phyloP scores from a whole-genome alignment of 1,284 basidiomycete species.

The Apiotrichum siamense region DNA sequence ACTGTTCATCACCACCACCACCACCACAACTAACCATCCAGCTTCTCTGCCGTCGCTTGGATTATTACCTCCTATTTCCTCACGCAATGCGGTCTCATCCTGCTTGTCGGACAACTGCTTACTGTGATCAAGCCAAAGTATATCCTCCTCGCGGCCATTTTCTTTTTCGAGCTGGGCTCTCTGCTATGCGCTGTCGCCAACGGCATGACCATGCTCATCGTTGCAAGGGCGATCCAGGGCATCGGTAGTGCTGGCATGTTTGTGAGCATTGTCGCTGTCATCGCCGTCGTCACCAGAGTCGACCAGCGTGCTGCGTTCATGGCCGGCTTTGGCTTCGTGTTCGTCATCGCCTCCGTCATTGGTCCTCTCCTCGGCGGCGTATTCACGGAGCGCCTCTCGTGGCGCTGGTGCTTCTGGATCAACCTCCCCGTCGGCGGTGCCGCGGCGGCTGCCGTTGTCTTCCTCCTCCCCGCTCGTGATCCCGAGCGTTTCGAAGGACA shows the following conservation, averaged over 20 bases:
- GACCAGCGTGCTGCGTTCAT: slow-evolving; percentile 48
- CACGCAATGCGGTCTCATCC: slow-evolving; percentile 47
- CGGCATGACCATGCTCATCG: slow-evolving; percentile 48
- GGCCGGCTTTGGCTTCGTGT: slow-evolving; percentile 40
- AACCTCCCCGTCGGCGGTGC: slow-evolving; percentile 49
- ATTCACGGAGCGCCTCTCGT: slow-evolving; percentile 49
- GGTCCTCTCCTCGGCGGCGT: slow-evolving; percentile 48
- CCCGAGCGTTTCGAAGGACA: slow-evolving; percentile 27
- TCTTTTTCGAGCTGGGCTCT: slow-evolving; percentile 51
- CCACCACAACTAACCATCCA: not conserved
- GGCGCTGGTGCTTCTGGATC: slow-evolving; percentile 52
- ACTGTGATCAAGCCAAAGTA: slow-evolving; percentile 49
- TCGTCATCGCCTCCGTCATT: slow-evolving; percentile 45
- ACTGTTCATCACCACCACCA: no score
- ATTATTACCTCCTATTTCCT: slow-evolving; percentile 50
- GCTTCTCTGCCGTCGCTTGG: slow-evolving; percentile 47
- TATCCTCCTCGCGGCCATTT: slow-evolving; percentile 49
- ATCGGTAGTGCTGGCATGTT: slow-evolving; percentile 38
- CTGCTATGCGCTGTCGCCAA: slow-evolving; percentile 53
- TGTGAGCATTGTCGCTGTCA: slow-evolving; percentile 49
- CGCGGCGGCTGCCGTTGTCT: slow-evolving; percentile 44
- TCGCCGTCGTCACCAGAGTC: slow-evolving; percentile 45
- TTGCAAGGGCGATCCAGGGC: slow-evolving; percentile 51
- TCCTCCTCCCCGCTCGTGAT: slow-evolving; percentile 50
- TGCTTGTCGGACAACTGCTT: slow-evolving; percentile 48